phyloP scores from a whole-genome alignment of 139 green algal species.

The Chlamydomonas eustigma region DNA sequence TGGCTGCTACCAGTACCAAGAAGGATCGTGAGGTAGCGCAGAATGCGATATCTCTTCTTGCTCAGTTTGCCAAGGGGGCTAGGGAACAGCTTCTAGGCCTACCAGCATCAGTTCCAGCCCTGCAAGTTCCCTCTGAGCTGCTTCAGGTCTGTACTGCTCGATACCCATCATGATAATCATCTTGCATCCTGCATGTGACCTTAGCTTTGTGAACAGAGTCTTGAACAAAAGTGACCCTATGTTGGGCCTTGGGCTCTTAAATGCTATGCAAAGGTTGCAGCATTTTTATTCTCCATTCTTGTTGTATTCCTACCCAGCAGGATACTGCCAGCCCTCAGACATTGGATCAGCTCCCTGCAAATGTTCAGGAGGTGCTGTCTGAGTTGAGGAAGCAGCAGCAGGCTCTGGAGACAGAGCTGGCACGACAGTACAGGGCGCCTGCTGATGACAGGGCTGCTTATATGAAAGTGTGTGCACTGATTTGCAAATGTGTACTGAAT shows the following conservation, averaged over 20 bases:
- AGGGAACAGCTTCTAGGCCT: slow-evolving; percentile 63
- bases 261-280: no score
- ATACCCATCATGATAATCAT: no score
- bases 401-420: background rate
- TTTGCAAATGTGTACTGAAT: no score
- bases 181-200: no score
- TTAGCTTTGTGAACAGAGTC: no score
- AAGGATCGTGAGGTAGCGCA: slow-evolving; percentile 52
- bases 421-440: background rate
- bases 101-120: slow-evolving; percentile 14
- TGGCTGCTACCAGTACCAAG: slow-evolving; percentile 15
- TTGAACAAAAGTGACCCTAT: no score
- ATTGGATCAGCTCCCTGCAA: background rate
- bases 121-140: slow-evolving; percentile 24
- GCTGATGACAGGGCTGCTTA: background rate
- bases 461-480: background rate
- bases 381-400: background rate
- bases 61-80: slow-evolving; percentile 59
- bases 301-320: no score
- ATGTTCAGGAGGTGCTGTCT: background rate
- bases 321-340: background rate
- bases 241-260: no score
- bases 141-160: no score
- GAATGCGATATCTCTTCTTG: slow-evolving; percentile 61
- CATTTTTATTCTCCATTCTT: no score